phyloP scores from a whole-genome alignment of 2,329 filamentous ascomycete genomes.

The Amphichorda felina region DNA sequence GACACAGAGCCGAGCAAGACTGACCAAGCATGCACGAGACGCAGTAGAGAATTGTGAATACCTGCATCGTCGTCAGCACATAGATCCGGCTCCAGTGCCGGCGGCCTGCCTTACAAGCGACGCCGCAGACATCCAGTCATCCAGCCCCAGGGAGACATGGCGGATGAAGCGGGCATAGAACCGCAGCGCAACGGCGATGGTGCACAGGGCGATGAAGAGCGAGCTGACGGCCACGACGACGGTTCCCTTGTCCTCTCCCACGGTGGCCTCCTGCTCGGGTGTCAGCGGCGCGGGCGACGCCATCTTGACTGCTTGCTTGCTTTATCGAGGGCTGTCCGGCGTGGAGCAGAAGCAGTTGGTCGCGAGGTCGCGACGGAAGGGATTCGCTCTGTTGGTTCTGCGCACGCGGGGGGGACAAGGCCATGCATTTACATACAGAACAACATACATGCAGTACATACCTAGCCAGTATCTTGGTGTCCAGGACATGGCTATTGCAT shows the following conservation, averaged over 20 bases:
- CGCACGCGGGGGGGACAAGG: too few relatives aligned
- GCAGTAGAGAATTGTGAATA: conserved; percentile 1
- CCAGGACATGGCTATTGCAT: too few relatives aligned
- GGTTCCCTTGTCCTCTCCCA: not conserved
- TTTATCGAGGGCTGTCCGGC: too few relatives aligned
- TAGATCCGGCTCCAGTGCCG: too few relatives aligned
- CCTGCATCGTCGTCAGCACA: too few relatives aligned
- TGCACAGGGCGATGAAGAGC: not conserved
- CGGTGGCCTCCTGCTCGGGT: not conserved
- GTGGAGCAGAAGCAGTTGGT: too few relatives aligned
- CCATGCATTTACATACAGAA: too few relatives aligned
- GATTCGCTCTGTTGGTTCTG: too few relatives aligned
- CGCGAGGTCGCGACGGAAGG: too few relatives aligned
- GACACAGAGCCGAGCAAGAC: not conserved
- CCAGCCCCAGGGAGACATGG: not conserved
- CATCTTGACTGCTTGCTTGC: not conserved
- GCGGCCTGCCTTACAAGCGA: not conserved
- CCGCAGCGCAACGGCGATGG: not conserved
- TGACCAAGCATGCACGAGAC: not conserved
- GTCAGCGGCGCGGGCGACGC: not conserved
- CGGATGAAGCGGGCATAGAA: not conserved
- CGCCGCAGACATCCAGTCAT: not conserved
- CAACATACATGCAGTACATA: too few relatives aligned
- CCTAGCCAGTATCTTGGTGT: too few relatives aligned
- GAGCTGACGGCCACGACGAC: not conserved